phyloP scores from a whole-genome alignment of 2,329 filamentous ascomycete species.

The Aspergillus unguis region DNA sequence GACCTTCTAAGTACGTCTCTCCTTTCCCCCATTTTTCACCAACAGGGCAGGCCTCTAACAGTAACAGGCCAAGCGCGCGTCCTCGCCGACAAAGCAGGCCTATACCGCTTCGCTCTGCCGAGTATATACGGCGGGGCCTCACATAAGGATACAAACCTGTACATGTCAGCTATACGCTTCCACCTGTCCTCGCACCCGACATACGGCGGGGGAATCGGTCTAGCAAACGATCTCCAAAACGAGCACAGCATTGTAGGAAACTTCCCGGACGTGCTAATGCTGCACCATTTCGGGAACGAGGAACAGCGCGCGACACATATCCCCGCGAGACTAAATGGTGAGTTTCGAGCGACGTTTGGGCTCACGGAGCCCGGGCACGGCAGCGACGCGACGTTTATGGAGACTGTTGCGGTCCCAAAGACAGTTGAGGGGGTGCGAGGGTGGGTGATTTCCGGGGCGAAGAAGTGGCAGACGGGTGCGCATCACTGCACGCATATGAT shows the following conservation, averaged over 20 bases:
- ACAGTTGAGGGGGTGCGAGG: slow-evolving; percentile 35
- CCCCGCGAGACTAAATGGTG: slow-evolving; percentile 50
- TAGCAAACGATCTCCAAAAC: slow-evolving; percentile 63
- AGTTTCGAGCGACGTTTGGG: slow-evolving; percentile 59
- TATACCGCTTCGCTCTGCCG: slow-evolving; percentile 59
- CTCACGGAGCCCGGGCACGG: slow-evolving; percentile 61
- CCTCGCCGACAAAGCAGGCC: slow-evolving; percentile 58
- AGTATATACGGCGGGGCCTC: slow-evolving; percentile 51
- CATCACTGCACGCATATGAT: slow-evolving; percentile 61
- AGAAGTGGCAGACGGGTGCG: slow-evolving; percentile 66
- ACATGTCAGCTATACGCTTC: slow-evolving; percentile 62
- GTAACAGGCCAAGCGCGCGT: slow-evolving; percentile 41
- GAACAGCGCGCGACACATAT: slow-evolving; percentile 56
- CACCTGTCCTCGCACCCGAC: slow-evolving; percentile 53
- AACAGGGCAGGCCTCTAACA: not conserved
- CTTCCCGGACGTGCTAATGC: slow-evolving; percentile 61
- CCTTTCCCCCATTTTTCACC: not conserved
- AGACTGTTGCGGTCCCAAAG: slow-evolving; percentile 47
- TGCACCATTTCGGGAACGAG: slow-evolving; percentile 57
- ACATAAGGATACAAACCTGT: slow-evolving; percentile 51
- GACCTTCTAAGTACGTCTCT: slow-evolving; percentile 32
- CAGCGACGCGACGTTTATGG: slow-evolving; percentile 62
- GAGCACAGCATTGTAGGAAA: slow-evolving; percentile 63
- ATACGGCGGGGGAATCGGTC: slow-evolving; percentile 48
- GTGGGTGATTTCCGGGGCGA: slow-evolving; percentile 53